Base-by-base conservation (phyloP, 352 stramenopile genomes). In the Vaucheria bursata region DNA sequence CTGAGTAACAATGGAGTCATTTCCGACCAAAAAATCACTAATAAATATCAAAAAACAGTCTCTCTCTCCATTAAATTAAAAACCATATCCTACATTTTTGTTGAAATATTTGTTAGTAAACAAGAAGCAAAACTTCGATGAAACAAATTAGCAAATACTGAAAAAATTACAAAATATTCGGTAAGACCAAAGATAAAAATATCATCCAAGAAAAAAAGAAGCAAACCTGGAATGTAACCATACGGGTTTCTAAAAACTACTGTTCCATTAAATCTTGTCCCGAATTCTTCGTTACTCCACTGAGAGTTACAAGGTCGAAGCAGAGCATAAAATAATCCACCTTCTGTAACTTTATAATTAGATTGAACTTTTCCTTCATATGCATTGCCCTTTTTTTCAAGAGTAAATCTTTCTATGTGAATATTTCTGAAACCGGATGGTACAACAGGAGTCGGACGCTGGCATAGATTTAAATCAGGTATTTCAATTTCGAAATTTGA, bases 201-300 rank as follows among this genome's bases (percentile, higher is more conserved):
- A n/a, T n/a, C n/a, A n/a, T n/a, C n/a, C n/a, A n/a, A n/a, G n/a
- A n/a, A n/a, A n/a, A n/a, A n/a, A 34, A 7, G 7, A 38, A 8
- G 18, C 72, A 73, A 29, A 77, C 72, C 12, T 34, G 78, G 78
- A 6, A 83, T 52, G 65, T 71, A 83, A 4, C 78, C 78, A 53
- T 83, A 83, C 3, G 78, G 73, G 34, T 83, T 83, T 4, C 39
- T 25, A 70, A 83, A 83, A 31, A 36, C 71, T 0, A 83, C 40
- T 2, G 74, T 69, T 0, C 78, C 78, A 35, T 40, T n/a, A 5
- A 77, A 71, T 0, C 12, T 37, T 12, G 53, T 34, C 6, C 37
- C 71, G 25, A 83, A 36, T 29, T 33, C 0, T 31, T 18, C 39
- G n/a, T 38, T 40, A 34, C 18, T 49, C n/a, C 69, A 12, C 0